Base-by-base conservation (phyloP, 345 rosid genomes). In the Murraya paniculata region DNA sequence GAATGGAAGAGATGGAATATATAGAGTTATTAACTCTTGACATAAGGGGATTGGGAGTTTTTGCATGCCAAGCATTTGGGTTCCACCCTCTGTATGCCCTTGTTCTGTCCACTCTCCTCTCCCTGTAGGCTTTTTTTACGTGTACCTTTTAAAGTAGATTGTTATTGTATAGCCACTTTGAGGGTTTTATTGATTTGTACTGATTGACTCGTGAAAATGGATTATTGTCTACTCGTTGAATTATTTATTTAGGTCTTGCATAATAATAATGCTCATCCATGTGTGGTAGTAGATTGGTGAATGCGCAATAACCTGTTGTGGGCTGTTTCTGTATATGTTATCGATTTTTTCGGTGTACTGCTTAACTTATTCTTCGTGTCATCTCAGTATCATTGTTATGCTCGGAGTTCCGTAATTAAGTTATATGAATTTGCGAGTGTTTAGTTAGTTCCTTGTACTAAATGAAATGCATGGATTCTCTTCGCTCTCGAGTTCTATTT, bases 1-100 rank as follows among this genome's bases (percentile, higher is more conserved):
- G 71, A 53, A 53, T 45, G 71, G 71, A 33, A 10, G 50, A 31
- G 78, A 75, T 28, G 78, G 57, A 50, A 16, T 41, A 16, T 41
- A 48, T 21, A 22, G 31, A 7, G 24, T 64, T 71, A 13, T 59
- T 45, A 64, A 30, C 62, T 74, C 27, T 48, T 61, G 48, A 76
- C 36, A 18, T 9, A 50, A 48, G 69, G 59, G 69, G 59, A 64
- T 33, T n/a, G 36, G 30, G 69, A 62, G 33, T 24, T 59, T 27
- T 13, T 18, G 75, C 64, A 7, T 8, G 9, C 30, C 64, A 30
- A 53, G 9, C 19, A 9, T 71, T 53, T 45, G 50, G 50, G 50
- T 45, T 11, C 5, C 13, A 45, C 50, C 5, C 50, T 38, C 22
- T 38, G 41, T 39, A 39, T 18, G 67, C 53, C 8, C 19, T 2